These are phyloP conservation scores for Polysphondylium violaceum DNA, from an alignment of 78 protist genomes.

Conservation along the genomic window DNA sequence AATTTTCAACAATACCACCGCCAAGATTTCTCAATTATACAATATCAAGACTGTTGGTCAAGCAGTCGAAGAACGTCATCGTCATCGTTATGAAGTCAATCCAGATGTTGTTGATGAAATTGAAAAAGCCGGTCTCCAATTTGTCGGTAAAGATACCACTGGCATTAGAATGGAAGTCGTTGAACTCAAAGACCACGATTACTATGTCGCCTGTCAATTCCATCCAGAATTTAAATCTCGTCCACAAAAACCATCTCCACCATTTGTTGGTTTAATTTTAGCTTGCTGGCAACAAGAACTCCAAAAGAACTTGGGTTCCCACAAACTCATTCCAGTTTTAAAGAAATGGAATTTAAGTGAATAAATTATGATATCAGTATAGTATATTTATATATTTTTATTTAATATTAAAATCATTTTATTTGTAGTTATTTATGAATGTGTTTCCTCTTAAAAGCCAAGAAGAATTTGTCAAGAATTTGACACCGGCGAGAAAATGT, in stretches of 20 bases:
- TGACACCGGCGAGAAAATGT: too few species aligned
- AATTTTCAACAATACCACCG: constrained; percentile 47
- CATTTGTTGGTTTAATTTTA: constrained; percentile 90
- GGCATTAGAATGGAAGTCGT: constrained; percentile 86
- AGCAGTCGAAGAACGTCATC: constrained; percentile 96
- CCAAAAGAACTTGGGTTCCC: neutral
- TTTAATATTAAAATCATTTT: too few species aligned
- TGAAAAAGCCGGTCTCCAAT: constrained; percentile 60
- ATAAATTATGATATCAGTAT: too few species aligned
- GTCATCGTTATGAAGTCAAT: constrained; percentile 97
- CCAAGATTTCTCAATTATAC: constrained; percentile 81
- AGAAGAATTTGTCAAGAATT: too few species aligned
- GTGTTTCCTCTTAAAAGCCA: too few species aligned
- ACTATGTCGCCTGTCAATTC: constrained; percentile 93
- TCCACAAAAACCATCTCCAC: constrained; percentile 95
- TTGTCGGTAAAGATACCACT: constrained; percentile 65
- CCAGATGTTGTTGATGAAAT: constrained; percentile 85
- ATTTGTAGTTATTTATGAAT: too few species aligned
- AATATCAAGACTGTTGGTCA: constrained; percentile 45
- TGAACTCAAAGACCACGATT: constrained; percentile 89
- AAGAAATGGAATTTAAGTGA: neutral
- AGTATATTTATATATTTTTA: too few species aligned
- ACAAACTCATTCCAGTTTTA: neutral
- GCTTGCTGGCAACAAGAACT: constrained; percentile 77
- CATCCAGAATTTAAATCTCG: constrained; percentile 98